Evolutionary conservation across 345 rosid genomes (phyloP).

Genomic region (Lepidium aucheri): DNA sequence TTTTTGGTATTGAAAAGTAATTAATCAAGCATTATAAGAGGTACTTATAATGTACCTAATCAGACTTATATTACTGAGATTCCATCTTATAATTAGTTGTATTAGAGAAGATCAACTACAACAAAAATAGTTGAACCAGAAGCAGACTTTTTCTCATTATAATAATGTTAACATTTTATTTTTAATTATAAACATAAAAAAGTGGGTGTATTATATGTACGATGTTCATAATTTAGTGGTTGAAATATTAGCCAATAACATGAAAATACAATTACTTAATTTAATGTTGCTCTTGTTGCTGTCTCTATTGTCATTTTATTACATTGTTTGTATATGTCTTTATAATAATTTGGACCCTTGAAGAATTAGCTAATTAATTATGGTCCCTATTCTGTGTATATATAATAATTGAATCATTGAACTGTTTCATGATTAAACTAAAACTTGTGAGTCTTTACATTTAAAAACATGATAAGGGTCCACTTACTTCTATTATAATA

Average conservation of each 20-base stretch:
- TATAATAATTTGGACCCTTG: neutral
- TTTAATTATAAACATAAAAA: conserved; percentile 1
- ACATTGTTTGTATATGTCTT: conserved; percentile 10
- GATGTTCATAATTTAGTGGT: conserved; percentile 20
- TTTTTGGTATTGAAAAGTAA: neutral
- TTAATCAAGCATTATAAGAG: neutral
- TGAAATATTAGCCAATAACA: neutral
- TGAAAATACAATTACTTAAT: neutral
- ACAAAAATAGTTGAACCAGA: conserved; percentile 12
- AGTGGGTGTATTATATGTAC: conserved; percentile 11
- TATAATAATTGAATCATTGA: conserved; percentile 18
- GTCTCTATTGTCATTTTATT: conserved; percentile 17
- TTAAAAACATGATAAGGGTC: neutral
- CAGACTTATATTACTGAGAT: neutral
- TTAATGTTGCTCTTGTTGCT: conserved; percentile 2
- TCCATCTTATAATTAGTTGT: neutral
- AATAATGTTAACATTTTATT: neutral
- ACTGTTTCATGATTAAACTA: conserved; percentile 13
- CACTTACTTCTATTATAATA: conserved; percentile 9
- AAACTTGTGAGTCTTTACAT: conserved; percentile 12
- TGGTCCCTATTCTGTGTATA: conserved; percentile 3
- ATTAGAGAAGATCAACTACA: conserved; percentile 14
- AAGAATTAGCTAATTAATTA: neutral
- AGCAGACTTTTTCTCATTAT: conserved; percentile 9
- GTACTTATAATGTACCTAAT: neutral